These are phyloP conservation scores for Gracilariopsis chorda DNA, from an alignment of 23 red algal genomes.

Conservation along the genomic window DNA sequence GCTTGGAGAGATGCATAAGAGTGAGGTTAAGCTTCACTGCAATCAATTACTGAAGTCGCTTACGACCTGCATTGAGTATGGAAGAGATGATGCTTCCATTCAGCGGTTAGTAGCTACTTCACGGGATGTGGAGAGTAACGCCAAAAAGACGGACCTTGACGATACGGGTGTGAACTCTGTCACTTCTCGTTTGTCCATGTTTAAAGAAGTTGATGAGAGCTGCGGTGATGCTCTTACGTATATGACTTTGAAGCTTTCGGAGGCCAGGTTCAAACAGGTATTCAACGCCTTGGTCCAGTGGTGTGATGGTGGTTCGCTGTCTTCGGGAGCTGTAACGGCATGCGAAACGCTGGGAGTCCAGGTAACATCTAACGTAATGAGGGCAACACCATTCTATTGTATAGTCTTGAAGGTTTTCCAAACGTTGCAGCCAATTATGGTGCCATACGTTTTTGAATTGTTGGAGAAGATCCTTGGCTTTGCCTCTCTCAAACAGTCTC, in stretches of 20 bases:
- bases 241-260: conserved; percentile 21
- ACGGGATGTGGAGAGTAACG: not conserved
- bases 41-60: not conserved
- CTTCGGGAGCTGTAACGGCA: not conserved
- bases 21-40: not conserved
- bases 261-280: conserved; percentile 36
- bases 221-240: conserved; percentile 7
- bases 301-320: conserved; percentile 28
- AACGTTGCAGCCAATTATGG: not conserved
- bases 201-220: not conserved
- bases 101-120: too few species aligned
- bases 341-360: not conserved
- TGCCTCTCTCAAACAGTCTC: not conserved
- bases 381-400: conserved; percentile 39
- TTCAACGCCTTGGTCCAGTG: conserved; percentile 33
- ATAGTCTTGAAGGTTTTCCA: not conserved
- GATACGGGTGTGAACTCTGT: not conserved
- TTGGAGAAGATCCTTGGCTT: conserved; percentile 15
- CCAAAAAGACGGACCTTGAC: not conserved
- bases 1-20: conserved; percentile 2
- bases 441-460: conserved; percentile 40
- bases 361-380: not conserved
- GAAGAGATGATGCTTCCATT: too few species aligned
- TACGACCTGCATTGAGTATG: not conserved
- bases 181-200: not conserved